Evolutionary conservation across 768 basidiomycete genomes (phyloP), one percentile per base, ranked within the genome.

Genomic region (Lepiota venenata): DNA sequence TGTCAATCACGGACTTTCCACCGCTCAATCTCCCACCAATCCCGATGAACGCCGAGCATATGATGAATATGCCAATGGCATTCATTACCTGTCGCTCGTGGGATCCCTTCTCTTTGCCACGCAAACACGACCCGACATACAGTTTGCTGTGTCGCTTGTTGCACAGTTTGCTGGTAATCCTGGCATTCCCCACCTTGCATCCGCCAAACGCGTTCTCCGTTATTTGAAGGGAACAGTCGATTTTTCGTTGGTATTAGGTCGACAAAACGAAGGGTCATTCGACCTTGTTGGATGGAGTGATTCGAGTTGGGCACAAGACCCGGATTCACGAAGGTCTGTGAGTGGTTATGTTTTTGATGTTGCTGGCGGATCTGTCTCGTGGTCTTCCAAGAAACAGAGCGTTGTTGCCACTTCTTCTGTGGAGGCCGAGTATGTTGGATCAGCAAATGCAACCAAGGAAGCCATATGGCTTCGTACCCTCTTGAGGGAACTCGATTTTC

Each of bases 341-440:
- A 69, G 67, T 4, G 69, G 71, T 1, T 71, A 64, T 54, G 60
- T 61, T 11, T 70, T 66, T 53, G 62, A 64, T 39, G 21, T 68
- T n/a, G 64, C 61, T 32, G 61, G 63, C 14, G 47, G 67, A 2
- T 56, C 65, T 3, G 58, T 74, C 16, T 62, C 64, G 21, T 73
- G 71, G 73, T 61, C 56, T 22, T 64, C n/a, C 64, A 69, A 68
- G 56, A 62, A 62, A 47, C 73, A 75, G 48, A 44, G 58, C 1
- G 57, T 68, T 22, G 63, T 70, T 15, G 62, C 70, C 29, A 65
- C 71, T 2, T 73, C 72, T 5, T 71, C 64, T 11, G 61, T 62
- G 1, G 71, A 74, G 54, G 63, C 69, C 10, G 69, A 75, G 56
- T 72, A 74, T 54, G 63, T 73, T 53, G 64, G 68, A 9, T 54